A percentile compares a stretch with the other conserved stretches of the same genome.
Conservation (phyloP, 495 filamentous ascomycete genomes). For the Xylaria longipes region DNA sequence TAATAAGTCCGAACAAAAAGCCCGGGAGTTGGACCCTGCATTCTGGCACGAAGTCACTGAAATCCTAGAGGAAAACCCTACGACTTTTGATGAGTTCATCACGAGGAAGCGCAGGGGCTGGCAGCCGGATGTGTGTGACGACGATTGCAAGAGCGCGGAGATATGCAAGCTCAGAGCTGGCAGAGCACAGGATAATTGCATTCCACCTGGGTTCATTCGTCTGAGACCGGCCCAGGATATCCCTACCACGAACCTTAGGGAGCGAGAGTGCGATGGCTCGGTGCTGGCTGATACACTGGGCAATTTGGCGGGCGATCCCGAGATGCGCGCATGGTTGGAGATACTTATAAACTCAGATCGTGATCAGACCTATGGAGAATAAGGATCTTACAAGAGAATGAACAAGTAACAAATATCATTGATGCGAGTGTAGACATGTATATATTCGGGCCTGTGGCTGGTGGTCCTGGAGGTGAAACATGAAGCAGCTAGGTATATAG, state of each 20-base stretch:
- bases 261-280: conserved; percentile 33
- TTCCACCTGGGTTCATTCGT: conserved; percentile 24
- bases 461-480: background rate
- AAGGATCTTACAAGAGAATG: background rate
- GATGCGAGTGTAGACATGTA: background rate
- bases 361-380: background rate
- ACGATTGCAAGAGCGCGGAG: conserved; percentile 33
- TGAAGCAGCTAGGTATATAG: background rate
- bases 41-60: conserved; percentile 67
- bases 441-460: background rate
- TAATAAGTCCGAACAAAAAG: conserved; percentile 22
- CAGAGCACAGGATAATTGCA: conserved; percentile 43
- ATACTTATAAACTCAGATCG: conserved; percentile 12
- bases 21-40: conserved; percentile 55
- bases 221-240: background rate
- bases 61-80: conserved; percentile 29
- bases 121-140: conserved; percentile 31
- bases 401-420: background rate
- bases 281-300: conserved; percentile 33
- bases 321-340: conserved; percentile 25
- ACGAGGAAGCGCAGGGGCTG: conserved; percentile 39
- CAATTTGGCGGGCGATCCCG: conserved; percentile 15
- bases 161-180: conserved; percentile 43
- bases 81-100: conserved; percentile 36
- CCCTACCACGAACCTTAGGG: conserved; percentile 7